Evolutionary conservation across 225 moss, liverwort and hornwort genomes (phyloP), one percentile per base, ranked within the genome.

Genomic region (Bryum argenteum): DNA sequence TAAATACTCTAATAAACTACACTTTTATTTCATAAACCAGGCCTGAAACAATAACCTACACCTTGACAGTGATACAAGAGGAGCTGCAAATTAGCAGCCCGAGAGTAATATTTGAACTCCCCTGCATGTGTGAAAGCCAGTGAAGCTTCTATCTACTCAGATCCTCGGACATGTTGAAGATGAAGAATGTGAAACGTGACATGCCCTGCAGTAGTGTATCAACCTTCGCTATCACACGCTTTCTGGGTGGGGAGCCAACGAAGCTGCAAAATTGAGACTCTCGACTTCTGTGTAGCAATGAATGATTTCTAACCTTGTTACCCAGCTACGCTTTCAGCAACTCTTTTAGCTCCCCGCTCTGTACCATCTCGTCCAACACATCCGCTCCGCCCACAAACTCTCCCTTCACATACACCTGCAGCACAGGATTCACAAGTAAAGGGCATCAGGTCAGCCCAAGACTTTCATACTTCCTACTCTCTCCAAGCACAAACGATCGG

Each of bases 321-420:
- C 50, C 33, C 51, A 39, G 43, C 69, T 84, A 88, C 48, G 83
- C 73, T 82, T 88, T 74, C 3, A 92, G 63, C 1, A 98, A 44
- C 6, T 70, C 66, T 74, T 88, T 89, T 2, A 98, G 61, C 71
- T 98, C 94, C 75, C 97, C 94, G 55, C 78, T 91, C 74, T 89
- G 83, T 66, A 85, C 80, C 83, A 98, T 80, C 73, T 92, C 88
- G 76, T 79, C 91, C 72, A 98, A 67, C 50, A 98, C 90, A 70
- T 98, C 94, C 48, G 91, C 92, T 61, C 94, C 97, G 44, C 97
- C 97, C 11, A 98, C 86, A 22, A 98, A 94, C 81, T 94, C 92
- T 38, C 94, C 97, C 71, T 98, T 92, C 55, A 98, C 89, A 76
- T 92, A 98, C 10, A 98, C n/a, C 87, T 87, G 82, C 78, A 76